Base-by-base conservation (phyloP, 768 basidiomycete genomes). In the Dioszegia crocea region DNA sequence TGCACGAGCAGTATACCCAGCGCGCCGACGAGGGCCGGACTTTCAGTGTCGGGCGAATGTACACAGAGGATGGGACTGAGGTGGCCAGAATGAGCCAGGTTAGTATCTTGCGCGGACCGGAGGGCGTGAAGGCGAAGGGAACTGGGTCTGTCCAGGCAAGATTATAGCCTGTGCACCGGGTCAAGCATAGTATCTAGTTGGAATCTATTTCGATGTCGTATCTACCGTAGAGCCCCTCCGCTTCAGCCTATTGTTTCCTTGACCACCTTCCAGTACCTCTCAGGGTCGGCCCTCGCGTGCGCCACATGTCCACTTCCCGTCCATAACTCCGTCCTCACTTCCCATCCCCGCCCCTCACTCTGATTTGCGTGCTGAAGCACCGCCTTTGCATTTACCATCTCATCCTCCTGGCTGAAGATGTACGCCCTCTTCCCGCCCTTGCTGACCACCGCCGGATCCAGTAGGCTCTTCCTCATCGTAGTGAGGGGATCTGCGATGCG, bases 1-100 rank as follows among this genome's bases (percentile, higher is more conserved):
- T 64, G 40, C 59, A 57, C 23, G 63, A 64, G 36, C 63, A 64
- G 24, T 31, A 60, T 50, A 61, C 63, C 10, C 59, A 64, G 47
- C 40, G 36, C 19, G 63, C 40, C 1, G 63, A 23, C 5, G 40
- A 44, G 21, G 63, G 55, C 1, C 26, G 63, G 26, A 64, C 49
- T 2, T 64, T 60, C 50, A 52, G 53, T 16, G 56, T 57, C 2
- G 63, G 63, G 12, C 23, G 59, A 21, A 21, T 64, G 51, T 64
- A 31, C 41, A 27, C 43, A 29, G 51, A 39, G 36, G 29, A 46
- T 10, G 63, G 63, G 12, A 51, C 33, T 23, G 59, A 60, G 26
- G 10, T 64, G 14, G 63, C 63, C 14, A 57, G 56, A 26, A 64
- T 64, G 63, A 60, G 55, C 23, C 63, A 64, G 30, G 45, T 53